Percentiles rank a stretch among this genome's conserved stretches.
Evolutionary conservation across 2,329 filamentous ascomycete species (phyloP).

Genomic region (Aspergillus pseudotamarii): DNA sequence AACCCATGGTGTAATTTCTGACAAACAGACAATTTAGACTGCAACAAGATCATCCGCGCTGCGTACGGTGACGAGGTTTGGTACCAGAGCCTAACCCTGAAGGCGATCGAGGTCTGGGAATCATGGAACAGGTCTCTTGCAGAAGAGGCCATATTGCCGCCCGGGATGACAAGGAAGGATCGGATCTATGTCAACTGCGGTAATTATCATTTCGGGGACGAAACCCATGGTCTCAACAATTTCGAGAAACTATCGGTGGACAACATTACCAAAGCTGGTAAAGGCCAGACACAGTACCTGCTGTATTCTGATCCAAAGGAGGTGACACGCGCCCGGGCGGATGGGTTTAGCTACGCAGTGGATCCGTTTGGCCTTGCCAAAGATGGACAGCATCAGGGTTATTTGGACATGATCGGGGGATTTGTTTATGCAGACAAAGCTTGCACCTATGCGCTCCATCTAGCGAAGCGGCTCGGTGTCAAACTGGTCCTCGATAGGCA

Average conservation of each 20-base stretch:
- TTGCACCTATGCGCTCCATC: constrained; percentile 50
- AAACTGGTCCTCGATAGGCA: constrained; percentile 44
- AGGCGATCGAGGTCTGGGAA: constrained; percentile 48
- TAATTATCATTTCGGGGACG: constrained; percentile 23
- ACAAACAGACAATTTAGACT: constrained; percentile 27
- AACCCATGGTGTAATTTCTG: constrained; percentile 40
- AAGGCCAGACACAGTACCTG: constrained; percentile 39
- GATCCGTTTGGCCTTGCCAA: constrained; percentile 40
- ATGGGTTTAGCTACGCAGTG: constrained; percentile 35
- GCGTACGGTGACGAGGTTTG: constrained; percentile 48
- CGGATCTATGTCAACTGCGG: constrained; percentile 46
- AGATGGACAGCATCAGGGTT: constrained; percentile 34
- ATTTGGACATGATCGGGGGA: constrained; percentile 53
- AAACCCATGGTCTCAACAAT: constrained; percentile 8
- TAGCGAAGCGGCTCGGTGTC: constrained; percentile 45
- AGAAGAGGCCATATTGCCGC: constrained; percentile 33
- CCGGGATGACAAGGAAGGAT: constrained; percentile 41
- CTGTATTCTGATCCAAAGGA: constrained; percentile 30
- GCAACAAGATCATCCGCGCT: constrained; percentile 51
- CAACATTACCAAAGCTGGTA: constrained; percentile 40
- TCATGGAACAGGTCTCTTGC: constrained; percentile 45
- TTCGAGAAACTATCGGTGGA: constrained; percentile 44
- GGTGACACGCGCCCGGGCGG: constrained; percentile 28
- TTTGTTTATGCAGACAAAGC: constrained; percentile 51
- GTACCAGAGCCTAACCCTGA: constrained; percentile 51